phyloP scores from a whole-genome alignment of 2,329 filamentous ascomycete species.

The Colletotrichum ledebouriae region DNA sequence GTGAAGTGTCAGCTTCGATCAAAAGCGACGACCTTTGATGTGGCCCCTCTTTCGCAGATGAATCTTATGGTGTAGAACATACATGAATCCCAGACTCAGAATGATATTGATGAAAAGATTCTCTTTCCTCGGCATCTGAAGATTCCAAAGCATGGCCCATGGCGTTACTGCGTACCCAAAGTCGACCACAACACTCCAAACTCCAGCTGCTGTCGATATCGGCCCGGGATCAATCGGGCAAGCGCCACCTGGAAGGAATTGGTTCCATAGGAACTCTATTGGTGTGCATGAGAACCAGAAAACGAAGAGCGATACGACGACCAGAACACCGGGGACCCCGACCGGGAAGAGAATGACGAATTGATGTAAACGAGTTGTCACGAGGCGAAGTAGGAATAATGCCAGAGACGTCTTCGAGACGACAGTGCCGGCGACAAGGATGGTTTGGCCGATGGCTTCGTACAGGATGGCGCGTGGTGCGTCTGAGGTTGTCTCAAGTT shows the following conservation, averaged over 20 bases:
- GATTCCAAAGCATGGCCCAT: conserved; percentile 59
- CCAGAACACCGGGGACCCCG: conserved; percentile 26
- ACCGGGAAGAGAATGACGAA: conserved; percentile 30
- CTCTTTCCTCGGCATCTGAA: conserved; percentile 60
- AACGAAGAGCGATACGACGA: conserved; percentile 26
- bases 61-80: not conserved
- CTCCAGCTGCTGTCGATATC: conserved; percentile 35
- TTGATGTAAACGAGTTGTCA: conserved; percentile 28
- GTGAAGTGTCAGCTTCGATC: not conserved
- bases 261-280: conserved; percentile 36
- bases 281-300: conserved; percentile 41
- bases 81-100: conserved; percentile 59
- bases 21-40: too few species aligned
- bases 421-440: conserved; percentile 37
- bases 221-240: conserved; percentile 37
- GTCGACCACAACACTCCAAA: conserved; percentile 50
- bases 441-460: conserved; percentile 40
- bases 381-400: conserved; percentile 38
- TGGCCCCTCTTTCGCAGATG: too few species aligned
- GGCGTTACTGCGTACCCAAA: conserved; percentile 58
- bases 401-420: conserved; percentile 40
- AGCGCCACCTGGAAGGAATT: conserved; percentile 22
- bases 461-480: conserved; percentile 30
- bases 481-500: conserved; percentile 19
- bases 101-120: conserved; percentile 58